Evolutionary conservation across 208 protist genomes (phyloP).

Genomic region (Trypanosomatidae sp.): DNA sequence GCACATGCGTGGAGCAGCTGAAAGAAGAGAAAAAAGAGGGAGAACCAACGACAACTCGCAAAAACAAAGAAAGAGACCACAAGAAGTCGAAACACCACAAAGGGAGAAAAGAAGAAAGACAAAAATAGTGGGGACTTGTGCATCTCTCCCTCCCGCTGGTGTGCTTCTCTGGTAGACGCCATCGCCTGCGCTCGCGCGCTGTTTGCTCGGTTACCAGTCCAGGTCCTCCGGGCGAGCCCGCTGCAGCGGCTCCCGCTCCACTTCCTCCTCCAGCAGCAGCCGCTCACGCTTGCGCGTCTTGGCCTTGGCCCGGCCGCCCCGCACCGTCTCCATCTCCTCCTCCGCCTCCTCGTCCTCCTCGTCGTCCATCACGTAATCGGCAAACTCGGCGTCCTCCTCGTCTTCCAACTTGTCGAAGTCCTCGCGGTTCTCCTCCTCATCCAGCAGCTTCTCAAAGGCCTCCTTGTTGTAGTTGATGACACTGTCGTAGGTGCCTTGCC

Average conservation of each 20-base stretch:
- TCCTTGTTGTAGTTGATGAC: conserved; percentile 92
- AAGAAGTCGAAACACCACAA: too few relatives aligned
- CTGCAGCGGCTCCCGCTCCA: conserved; percentile 67
- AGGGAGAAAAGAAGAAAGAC: too few relatives aligned
- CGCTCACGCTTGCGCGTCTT: conserved; percentile 54
- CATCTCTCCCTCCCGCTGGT: not conserved
- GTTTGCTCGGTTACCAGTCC: too few relatives aligned
- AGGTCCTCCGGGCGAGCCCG: conserved; percentile 58
- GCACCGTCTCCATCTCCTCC: conserved; percentile 35
- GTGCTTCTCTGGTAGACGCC: too few relatives aligned
- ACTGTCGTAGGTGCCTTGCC: conserved; percentile 92
- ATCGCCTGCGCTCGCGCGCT: too few relatives aligned
- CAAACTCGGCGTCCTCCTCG: conserved; percentile 85
- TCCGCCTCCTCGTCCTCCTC: conserved; percentile 82
- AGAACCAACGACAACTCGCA: too few relatives aligned
- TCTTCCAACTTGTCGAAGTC: conserved; percentile 76
- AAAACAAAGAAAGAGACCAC: too few relatives aligned
- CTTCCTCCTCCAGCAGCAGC: conserved; percentile 86
- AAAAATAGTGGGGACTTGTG: too few relatives aligned
- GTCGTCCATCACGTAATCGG: conserved; percentile 91
- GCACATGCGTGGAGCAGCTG: too few relatives aligned
- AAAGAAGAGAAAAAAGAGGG: too few relatives aligned
- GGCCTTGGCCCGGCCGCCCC: conserved; percentile 16
- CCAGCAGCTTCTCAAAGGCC: conserved; percentile 85
- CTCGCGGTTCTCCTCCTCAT: conserved; percentile 83